Percentiles rank a stretch among this genome's conserved stretches.
phyloP scores from a whole-genome alignment of 805 yeast species.

The Naumovozyma dairenensis region DNA sequence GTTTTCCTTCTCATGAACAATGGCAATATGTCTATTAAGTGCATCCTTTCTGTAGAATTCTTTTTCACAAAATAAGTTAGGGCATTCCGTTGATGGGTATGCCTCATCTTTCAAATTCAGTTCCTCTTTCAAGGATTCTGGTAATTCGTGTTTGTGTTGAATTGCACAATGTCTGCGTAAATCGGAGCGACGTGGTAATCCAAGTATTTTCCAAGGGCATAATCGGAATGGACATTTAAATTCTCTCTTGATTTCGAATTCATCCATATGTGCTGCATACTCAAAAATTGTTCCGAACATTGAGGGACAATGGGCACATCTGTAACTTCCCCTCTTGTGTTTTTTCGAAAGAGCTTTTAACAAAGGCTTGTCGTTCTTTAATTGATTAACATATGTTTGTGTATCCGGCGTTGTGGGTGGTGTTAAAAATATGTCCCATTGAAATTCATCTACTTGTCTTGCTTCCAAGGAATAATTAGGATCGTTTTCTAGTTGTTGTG shows the following conservation, averaged over 20 bases:
- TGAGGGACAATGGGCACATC: slow-evolving; percentile 39
- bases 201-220: slow-evolving; percentile 42
- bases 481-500: too few relatives aligned
- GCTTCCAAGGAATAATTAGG: too few relatives aligned
- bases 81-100: slow-evolving; percentile 27
- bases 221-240: slow-evolving; percentile 37
- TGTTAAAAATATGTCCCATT: too few relatives aligned
- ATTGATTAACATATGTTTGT: slow-evolving; percentile 11
- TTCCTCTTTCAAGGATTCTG: slow-evolving; percentile 17
- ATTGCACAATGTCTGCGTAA: slow-evolving; percentile 41
- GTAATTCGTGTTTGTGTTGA: slow-evolving; percentile 33
- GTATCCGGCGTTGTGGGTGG: background rate
- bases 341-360: slow-evolving; percentile 25
- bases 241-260: slow-evolving; percentile 29
- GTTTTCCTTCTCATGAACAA: slow-evolving; percentile 37
- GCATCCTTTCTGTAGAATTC: slow-evolving; percentile 45
- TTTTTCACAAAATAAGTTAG: slow-evolving; percentile 35
- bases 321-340: slow-evolving; percentile 36
- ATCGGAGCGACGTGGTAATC: slow-evolving; percentile 40
- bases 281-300: slow-evolving; percentile 31
- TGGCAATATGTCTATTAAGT: slow-evolving; percentile 40
- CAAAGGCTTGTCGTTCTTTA: slow-evolving; percentile 21
- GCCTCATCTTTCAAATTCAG: slow-evolving; percentile 23
- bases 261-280: slow-evolving; percentile 38
- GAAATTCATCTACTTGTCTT: too few relatives aligned